These are phyloP conservation scores for Penicillium sp. DNA, from an alignment of 2,329 filamentous ascomycete genomes.

Conservation along the genomic window DNA sequence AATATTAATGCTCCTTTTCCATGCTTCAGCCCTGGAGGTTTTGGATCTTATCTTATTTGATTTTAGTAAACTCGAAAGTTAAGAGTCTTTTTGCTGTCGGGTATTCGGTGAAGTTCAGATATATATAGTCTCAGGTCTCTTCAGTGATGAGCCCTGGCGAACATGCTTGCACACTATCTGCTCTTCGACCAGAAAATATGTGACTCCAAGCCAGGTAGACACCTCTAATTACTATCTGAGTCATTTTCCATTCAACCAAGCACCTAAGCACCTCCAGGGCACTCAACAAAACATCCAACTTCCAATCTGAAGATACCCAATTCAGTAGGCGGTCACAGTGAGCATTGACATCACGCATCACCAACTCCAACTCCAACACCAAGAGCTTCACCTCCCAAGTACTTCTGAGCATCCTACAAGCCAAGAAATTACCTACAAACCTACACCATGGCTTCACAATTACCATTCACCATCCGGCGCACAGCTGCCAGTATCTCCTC, in stretches of 20 bases:
- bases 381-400: background rate
- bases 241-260: background rate
- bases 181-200: no score
- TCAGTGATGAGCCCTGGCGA: no score
- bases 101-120: no score
- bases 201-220: no score
- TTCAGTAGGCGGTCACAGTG: conserved; percentile 14
- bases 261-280: no score
- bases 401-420: background rate
- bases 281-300: no score
- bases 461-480: conserved; percentile 12
- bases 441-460: conserved; percentile 15
- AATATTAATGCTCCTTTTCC: conserved; percentile 23
- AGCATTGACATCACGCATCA: conserved; percentile 23
- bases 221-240: background rate
- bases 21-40: background rate
- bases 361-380: conserved; percentile 1
- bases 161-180: no score
- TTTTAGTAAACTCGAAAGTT: no score
- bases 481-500: conserved; percentile 4
- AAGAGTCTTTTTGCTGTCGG: no score
- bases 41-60: background rate
- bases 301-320: background rate
- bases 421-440: background rate
- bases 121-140: no score